Evolutionary conservation across 768 basidiomycete species (phyloP).

Genomic region (Tephrocybe sp.): DNA sequence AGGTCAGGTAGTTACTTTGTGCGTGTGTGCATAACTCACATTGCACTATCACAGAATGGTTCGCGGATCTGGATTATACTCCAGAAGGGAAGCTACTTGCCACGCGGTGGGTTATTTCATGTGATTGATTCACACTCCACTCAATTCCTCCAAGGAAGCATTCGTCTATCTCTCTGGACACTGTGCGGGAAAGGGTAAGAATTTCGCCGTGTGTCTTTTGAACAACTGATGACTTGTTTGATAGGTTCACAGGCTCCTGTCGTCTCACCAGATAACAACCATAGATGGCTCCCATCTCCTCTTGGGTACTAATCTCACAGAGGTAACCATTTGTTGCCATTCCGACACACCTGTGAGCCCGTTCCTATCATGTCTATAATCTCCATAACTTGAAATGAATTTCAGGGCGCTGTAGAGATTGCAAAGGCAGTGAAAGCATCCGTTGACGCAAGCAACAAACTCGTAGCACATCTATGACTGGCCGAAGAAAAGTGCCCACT

Average conservation of each 20-base stretch:
- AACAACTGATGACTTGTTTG: not conserved
- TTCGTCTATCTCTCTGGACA: conserved; percentile 40
- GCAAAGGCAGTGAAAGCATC: conserved; percentile 42
- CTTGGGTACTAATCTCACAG: conserved; percentile 39
- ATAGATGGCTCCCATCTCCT: conserved; percentile 37
- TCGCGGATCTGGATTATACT: conserved; percentile 62
- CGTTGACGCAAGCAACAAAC: conserved; percentile 52
- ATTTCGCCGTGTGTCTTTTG: not conserved
- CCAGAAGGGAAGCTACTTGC: conserved; percentile 56
- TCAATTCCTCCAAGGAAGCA: conserved; percentile 39
- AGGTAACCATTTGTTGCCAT: conserved; percentile 64
- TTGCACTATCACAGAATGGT: conserved; percentile 49
- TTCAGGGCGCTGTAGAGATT: conserved; percentile 9
- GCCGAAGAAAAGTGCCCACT: not conserved
- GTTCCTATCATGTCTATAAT: too few relatives aligned
- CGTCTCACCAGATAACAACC: conserved; percentile 46
- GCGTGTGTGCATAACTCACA: not conserved
- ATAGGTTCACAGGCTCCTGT: conserved; percentile 45
- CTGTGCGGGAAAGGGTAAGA: conserved; percentile 42
- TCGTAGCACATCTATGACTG: conserved; percentile 25
- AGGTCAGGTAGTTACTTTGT: conserved; percentile 29
- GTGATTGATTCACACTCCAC: not conserved
- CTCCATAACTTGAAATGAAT: too few relatives aligned
- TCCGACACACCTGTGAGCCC: conserved; percentile 63
- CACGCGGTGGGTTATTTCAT: conserved; percentile 41